Conservation (phyloP, 352 stramenopile species). For the Peronospora farinosa region DNA sequence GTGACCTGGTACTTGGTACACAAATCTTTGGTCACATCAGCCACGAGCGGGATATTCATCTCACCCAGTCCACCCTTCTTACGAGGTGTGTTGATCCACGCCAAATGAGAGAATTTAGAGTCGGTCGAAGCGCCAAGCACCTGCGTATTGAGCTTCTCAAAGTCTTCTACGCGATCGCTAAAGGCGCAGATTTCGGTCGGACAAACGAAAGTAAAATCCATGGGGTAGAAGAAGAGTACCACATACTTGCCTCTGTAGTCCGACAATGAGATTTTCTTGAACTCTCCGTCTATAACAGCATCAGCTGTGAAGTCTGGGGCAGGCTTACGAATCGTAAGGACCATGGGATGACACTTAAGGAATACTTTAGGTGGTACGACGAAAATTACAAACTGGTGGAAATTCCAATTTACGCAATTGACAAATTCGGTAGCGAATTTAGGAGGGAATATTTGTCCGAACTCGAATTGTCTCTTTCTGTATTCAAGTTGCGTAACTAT, state of each 20-base stretch:
- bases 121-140: constrained; percentile 77
- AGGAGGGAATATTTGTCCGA: too few relatives aligned
- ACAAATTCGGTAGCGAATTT: too few relatives aligned
- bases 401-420: too few relatives aligned
- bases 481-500: too few relatives aligned
- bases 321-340: constrained; percentile 54
- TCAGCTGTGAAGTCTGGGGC: constrained; percentile 73
- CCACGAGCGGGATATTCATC: constrained; percentile 88
- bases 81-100: constrained; percentile 86
- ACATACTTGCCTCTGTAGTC: constrained; percentile 89
- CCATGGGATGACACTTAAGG: background rate
- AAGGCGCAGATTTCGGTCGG: constrained; percentile 90
- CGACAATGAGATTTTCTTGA: constrained; percentile 73
- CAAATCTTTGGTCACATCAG: constrained; percentile 87
- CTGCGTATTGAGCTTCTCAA: constrained; percentile 69
- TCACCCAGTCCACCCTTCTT: constrained; percentile 86
- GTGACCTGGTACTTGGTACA: constrained; percentile 81
- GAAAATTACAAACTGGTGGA: background rate
- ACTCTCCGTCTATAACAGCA: constrained; percentile 76
- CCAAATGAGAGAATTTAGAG: constrained; percentile 85
- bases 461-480: too few relatives aligned
- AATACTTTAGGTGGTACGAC: background rate
- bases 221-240: constrained; percentile 90
- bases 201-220: constrained; percentile 90
- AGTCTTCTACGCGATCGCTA: constrained; percentile 73